Percentiles rank a stretch among this genome's conserved stretches.
Evolutionary conservation across 202 grass and related monocot species (phyloP).

Genomic region (Setaria viridis): DNA sequence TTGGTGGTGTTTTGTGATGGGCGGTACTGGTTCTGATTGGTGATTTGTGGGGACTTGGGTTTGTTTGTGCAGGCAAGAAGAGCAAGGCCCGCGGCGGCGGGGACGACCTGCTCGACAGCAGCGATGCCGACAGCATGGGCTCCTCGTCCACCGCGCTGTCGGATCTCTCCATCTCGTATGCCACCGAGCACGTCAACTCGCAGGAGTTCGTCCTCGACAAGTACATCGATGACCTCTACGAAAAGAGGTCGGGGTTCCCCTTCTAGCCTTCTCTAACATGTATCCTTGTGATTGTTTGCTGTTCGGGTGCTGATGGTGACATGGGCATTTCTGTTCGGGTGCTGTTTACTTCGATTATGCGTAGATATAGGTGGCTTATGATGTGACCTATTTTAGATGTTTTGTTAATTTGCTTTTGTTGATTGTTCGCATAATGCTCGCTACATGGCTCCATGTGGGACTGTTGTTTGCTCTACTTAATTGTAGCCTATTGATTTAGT

Average conservation of each 20-base stretch:
- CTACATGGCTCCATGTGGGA: not conserved
- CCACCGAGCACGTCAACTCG: conserved; percentile 71
- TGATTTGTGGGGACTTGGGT: conserved; percentile 11
- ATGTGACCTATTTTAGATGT: not conserved
- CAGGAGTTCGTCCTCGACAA: conserved; percentile 83
- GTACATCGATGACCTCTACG: conserved; percentile 85
- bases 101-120: conserved; percentile 84
- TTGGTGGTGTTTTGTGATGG: not conserved
- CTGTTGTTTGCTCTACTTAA: not conserved
- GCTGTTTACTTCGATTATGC: not conserved
- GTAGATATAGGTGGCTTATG: not conserved
- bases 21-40: not conserved
- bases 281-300: not conserved
- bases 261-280: not conserved
- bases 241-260: conserved; percentile 67
- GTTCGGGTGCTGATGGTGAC: not conserved
- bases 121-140: conserved; percentile 81
- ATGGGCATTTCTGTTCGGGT: not conserved
- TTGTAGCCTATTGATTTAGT: not conserved
- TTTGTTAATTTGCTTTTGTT: conserved; percentile 4
- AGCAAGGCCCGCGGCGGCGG: conserved; percentile 51
- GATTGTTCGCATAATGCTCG: not conserved
- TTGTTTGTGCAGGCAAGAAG: conserved; percentile 42
- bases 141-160: conserved; percentile 77
- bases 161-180: conserved; percentile 69